A percentile compares a stretch with the other conserved stretches of the same genome.
phyloP scores from a whole-genome alignment of 129 eudicot genomes.

The Lactuca saligna region DNA sequence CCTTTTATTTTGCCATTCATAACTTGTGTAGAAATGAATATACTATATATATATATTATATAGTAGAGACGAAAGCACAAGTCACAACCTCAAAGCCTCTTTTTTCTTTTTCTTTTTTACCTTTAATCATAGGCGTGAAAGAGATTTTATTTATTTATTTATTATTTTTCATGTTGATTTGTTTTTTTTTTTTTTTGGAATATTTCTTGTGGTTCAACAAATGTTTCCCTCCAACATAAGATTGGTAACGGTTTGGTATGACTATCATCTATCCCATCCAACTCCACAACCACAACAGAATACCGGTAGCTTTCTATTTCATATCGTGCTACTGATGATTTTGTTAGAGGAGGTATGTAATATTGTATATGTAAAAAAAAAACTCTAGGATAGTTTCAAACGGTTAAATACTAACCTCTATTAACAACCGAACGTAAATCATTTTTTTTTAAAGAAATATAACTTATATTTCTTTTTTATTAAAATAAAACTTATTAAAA shows the following conservation, averaged over 20 bases:
- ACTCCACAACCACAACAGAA: not conserved
- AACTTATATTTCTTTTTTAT: too few relatives aligned
- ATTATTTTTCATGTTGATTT: not conserved
- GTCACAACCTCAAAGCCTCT: slow-evolving; percentile 3
- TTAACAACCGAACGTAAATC: too few relatives aligned
- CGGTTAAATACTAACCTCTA: too few relatives aligned
- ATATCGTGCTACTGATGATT: not conserved
- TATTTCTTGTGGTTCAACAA: not conserved
- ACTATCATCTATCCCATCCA: not conserved
- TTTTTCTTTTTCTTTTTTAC: not conserved
- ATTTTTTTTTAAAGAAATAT: too few relatives aligned
- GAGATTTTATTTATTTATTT: slow-evolving; percentile 3
- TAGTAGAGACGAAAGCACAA: slow-evolving; percentile 33
- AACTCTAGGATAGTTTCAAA: too few relatives aligned
- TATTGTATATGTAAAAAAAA: too few relatives aligned
- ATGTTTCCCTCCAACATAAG: not conserved
- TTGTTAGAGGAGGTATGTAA: not conserved
- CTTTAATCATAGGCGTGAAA: slow-evolving; percentile 21
- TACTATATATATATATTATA: not conserved
- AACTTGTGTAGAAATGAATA: slow-evolving; percentile 43
- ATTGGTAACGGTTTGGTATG: not conserved
- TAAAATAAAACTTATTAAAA: too few relatives aligned
- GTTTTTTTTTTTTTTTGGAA: not conserved
- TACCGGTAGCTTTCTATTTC: not conserved
- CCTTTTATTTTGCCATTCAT: slow-evolving; percentile 7